Evolutionary conservation across 495 filamentous ascomycete genomes (phyloP).

Genomic region (Paragyromitra xinjiangensis): DNA sequence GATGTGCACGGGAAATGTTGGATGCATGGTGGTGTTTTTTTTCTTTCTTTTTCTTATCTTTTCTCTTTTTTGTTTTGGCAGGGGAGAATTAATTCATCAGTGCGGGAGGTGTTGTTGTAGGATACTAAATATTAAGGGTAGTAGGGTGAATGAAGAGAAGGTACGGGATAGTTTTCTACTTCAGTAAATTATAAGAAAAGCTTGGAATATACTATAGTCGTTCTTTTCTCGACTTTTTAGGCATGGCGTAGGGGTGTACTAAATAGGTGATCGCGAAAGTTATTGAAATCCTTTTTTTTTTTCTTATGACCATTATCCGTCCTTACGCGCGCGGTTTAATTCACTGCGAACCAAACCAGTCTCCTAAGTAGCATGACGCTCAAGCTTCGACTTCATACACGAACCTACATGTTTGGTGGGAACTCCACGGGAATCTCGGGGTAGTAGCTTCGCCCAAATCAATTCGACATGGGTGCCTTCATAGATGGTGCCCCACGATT

Average conservation of each 20-base stretch:
- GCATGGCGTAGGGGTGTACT: not conserved
- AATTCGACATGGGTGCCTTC: not conserved
- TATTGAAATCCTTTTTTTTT: not conserved
- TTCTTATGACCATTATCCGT: not conserved
- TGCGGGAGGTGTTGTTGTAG: slow-evolving; percentile 42
- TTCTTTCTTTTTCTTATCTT: slow-evolving; percentile 31
- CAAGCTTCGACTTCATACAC: no score
- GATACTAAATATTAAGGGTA: slow-evolving; percentile 37
- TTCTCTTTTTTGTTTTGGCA: slow-evolving; percentile 46
- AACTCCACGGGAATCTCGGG: not conserved
- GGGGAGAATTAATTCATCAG: slow-evolving; percentile 49
- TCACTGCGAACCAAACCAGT: no score
- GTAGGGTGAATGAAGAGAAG: slow-evolving; percentile 33
- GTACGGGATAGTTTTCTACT: slow-evolving; percentile 10
- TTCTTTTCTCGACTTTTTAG: not conserved
- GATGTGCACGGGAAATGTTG: not conserved
- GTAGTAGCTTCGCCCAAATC: not conserved
- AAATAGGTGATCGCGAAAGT: not conserved
- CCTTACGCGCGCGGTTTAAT: not conserved
- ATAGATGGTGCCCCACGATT: not conserved
- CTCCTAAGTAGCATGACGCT: no score
- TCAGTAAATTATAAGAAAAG: slow-evolving; percentile 43
- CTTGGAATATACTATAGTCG: slow-evolving; percentile 36
- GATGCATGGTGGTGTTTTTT: slow-evolving; percentile 54
- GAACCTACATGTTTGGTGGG: not conserved